Conservation (phyloP, 495 filamentous ascomycete species). For the Aspergillus hancockii region DNA sequence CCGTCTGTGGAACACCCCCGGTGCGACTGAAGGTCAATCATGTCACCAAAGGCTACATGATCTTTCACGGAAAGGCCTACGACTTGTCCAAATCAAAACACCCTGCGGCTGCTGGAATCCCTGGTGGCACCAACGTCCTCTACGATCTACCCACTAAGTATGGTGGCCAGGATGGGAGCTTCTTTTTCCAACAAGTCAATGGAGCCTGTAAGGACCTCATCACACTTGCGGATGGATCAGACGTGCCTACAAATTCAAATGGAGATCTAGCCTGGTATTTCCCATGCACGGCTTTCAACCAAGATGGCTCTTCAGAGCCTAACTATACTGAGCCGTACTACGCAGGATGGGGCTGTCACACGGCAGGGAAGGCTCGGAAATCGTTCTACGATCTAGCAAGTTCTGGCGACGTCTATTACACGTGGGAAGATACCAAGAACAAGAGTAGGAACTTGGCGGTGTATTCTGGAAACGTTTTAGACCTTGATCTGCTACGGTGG, state of each 20-base stretch:
- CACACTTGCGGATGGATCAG: slow-evolving; percentile 65
- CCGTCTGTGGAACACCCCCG: slow-evolving; percentile 73
- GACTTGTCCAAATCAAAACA: slow-evolving; percentile 75
- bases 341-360: slow-evolving; percentile 89
- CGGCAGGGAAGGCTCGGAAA: slow-evolving; percentile 61
- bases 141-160: slow-evolving; percentile 80
- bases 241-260: slow-evolving; percentile 72
- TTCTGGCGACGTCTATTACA: slow-evolving; percentile 83
- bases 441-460: slow-evolving; percentile 84
- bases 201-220: slow-evolving; percentile 94
- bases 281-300: slow-evolving; percentile 86
- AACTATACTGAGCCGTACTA: slow-evolving; percentile 77
- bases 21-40: slow-evolving; percentile 78
- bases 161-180: slow-evolving; percentile 88
- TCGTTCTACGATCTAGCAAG: slow-evolving; percentile 68
- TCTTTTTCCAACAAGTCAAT: slow-evolving; percentile 98
- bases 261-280: slow-evolving; percentile 95
- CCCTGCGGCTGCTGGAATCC: slow-evolving; percentile 76
- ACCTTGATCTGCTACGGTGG: slow-evolving; percentile 89
- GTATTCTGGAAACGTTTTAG: slow-evolving; percentile 90
- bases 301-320: slow-evolving; percentile 80
- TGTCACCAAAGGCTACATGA: slow-evolving; percentile 82
- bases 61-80: slow-evolving; percentile 90
- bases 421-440: slow-evolving; percentile 94
- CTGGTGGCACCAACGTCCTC: slow-evolving; percentile 67